Evolutionary conservation across 1,284 basidiomycete genomes (phyloP), one percentile per base, ranked within the genome.

Genomic region (Ustilago curta): DNA sequence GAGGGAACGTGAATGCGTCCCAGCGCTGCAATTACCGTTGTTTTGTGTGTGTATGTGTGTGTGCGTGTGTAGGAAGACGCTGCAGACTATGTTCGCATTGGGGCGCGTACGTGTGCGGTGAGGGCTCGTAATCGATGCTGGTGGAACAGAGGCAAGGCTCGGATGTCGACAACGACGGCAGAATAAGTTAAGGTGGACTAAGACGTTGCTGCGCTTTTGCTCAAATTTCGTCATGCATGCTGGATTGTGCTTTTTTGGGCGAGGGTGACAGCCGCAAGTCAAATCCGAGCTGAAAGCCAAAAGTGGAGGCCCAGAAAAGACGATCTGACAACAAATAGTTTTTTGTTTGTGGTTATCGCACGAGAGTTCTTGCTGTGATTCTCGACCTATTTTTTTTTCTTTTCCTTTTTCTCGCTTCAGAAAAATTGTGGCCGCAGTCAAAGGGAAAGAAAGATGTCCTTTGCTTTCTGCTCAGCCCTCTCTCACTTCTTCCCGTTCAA

Each of bases 401-500:
- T 19, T 44, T 42, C 53, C 49, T 56, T 59, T 55, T 44, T 45
- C n/a, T 35, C 16, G 25, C n/a, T 42, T 25, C 32, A 19, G 12
- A 54, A 64, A 70, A 61, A 60, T 58, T 60, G 44, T 23, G 42
- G 49, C 68, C 68, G 68, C 68, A 70, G 68, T 65, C 58, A 50
- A 7, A 59, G 55, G 18, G 53, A 48, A 48, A 39, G 57, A 44
- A 40, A 35, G 47, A 18, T n/a, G 47, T 27, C 25, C 29, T 47
- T 23, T 40, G 14, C n/a, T 62, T 58, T 21, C 43, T 8, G 19
- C 27, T 31, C 27, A 9, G 18, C n/a, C 44, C 31, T 49, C 43
- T 29, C n/a, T 27, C 27, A 2, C 19, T n/a, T 42, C 43, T 37
- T 44, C 6, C 50, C 40, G 23, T 39, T 53, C 19, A 5, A 25